A percentile compares a stretch with the other conserved stretches of the same genome.
Conservation (phyloP, 441 rosid genomes). For the Gossypium lobatum region DNA sequence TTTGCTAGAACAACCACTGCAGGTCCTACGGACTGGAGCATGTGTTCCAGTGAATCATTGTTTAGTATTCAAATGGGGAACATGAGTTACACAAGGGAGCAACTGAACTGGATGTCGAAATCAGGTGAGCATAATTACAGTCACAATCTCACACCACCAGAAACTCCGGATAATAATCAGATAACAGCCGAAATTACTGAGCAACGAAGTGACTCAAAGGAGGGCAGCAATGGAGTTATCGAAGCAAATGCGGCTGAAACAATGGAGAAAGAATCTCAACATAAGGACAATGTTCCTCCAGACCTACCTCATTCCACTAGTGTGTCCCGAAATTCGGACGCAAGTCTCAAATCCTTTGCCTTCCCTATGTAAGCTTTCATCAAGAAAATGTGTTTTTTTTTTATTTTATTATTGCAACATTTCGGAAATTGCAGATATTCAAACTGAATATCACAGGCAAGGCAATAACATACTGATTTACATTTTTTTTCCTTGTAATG, state of each 20-base stretch:
- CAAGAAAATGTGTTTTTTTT: no score
- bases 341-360: conserved; percentile 57
- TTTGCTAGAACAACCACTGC: conserved; percentile 39
- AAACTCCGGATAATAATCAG: conserved; percentile 22
- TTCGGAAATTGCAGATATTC: not conserved
- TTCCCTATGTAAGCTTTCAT: conserved; percentile 58
- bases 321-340: conserved; percentile 36
- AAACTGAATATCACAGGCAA: not conserved
- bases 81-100: conserved; percentile 43
- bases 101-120: conserved; percentile 23
- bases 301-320: conserved; percentile 4
- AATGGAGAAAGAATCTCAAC: conserved; percentile 40
- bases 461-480: not conserved
- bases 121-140: conserved; percentile 36
- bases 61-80: conserved; percentile 61
- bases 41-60: conserved; percentile 50
- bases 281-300: not conserved
- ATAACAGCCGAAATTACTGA: conserved; percentile 10
- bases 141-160: conserved; percentile 22
- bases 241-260: conserved; percentile 49
- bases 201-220: conserved; percentile 20
- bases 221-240: conserved; percentile 24
- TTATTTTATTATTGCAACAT: not conserved
- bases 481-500: not conserved
- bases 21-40: conserved; percentile 52